Percentiles rank a stretch among this genome's conserved stretches.
These are phyloP conservation scores for Coniferiporia sulphurascens DNA, from an alignment of 1,284 basidiomycete species.

Conservation along the genomic window DNA sequence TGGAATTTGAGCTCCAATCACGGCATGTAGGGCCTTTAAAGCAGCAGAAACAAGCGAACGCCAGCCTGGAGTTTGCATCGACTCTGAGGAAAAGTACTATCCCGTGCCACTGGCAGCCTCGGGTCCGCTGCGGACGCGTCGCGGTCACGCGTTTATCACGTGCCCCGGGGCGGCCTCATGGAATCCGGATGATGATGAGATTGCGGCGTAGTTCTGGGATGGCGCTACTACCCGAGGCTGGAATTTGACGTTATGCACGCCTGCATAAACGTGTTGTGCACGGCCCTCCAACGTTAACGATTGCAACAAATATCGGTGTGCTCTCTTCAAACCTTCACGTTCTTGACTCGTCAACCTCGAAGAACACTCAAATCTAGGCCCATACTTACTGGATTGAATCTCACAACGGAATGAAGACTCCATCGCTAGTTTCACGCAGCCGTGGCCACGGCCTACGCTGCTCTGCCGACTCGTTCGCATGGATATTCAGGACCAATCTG, in stretches of 20 bases:
- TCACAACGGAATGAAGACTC: not conserved
- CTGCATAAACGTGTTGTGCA: not conserved
- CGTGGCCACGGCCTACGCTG: not conserved
- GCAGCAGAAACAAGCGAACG: too few relatives aligned
- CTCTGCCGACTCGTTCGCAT: slow-evolving; percentile 24
- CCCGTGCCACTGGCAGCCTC: too few relatives aligned
- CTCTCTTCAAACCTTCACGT: not conserved
- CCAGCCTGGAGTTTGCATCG: too few relatives aligned
- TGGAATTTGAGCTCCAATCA: too few relatives aligned
- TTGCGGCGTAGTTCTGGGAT: too few relatives aligned
- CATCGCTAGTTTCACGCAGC: not conserved
- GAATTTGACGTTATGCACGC: not conserved
- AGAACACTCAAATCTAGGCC: not conserved
- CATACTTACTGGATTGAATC: not conserved
- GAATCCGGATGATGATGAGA: too few relatives aligned
- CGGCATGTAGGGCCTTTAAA: too few relatives aligned
- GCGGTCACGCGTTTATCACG: too few relatives aligned
- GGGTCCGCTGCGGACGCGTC: too few relatives aligned
- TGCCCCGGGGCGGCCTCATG: too few relatives aligned
- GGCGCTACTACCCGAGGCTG: too few relatives aligned
- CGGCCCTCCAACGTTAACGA: not conserved
- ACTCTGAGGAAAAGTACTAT: too few relatives aligned
- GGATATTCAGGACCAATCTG: slow-evolving; percentile 69
- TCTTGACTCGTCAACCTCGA: not conserved
- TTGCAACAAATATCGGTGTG: not conserved